Base-by-base conservation (phyloP, 441 rosid genomes). In the Gossypium lobatum region DNA sequence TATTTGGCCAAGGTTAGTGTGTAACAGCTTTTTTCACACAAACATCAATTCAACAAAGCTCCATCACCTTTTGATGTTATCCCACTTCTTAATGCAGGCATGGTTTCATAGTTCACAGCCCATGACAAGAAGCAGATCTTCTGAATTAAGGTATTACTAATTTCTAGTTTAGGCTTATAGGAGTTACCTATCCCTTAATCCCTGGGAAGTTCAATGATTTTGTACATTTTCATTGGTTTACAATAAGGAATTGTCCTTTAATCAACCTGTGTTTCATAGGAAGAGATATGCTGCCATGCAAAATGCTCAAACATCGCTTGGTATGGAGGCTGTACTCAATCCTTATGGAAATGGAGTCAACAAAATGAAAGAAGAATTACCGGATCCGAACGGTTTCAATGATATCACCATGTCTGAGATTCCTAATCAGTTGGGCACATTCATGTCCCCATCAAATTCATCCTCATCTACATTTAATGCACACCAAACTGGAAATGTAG, bases 81-180 rank as follows among this genome's bases (percentile, higher is more conserved):
- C 54, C 70, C 17, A 45, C 20, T 64, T 73, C 17, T 72, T n/a
- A 20, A 1, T 80, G 75, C 85, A 88, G 95, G 89, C 92, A 71
- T 88, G 92, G 91, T 88, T 88, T 83, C 88, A 88, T 13, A 85
- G 89, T 78, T 82, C 91, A 64, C 91, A 90, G 63, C 88, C 91
- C 16, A 90, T 90, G 92, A 88, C 92, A 26, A 83, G 95, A 83
- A 90, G 92, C 39, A 84, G 95, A 75, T 90, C 91, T 25, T 88
- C 95, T 77, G 95, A 90, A 78, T 73, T 90, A 65, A 76, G 89
- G 95, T 90, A 83, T 64, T 1, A 68, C 25, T 68, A 31, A 16
- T 50, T 64, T 64, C 50, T n/a, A 18, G 34, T 37, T 26, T 31
- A 31, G 9, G 59, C 28, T 62, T 20, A 39, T 20, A 21, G 18